Percentiles rank a stretch among this genome's conserved stretches.
Conservation (phyloP, 257 asterid species). For the Primulina eburnea region DNA sequence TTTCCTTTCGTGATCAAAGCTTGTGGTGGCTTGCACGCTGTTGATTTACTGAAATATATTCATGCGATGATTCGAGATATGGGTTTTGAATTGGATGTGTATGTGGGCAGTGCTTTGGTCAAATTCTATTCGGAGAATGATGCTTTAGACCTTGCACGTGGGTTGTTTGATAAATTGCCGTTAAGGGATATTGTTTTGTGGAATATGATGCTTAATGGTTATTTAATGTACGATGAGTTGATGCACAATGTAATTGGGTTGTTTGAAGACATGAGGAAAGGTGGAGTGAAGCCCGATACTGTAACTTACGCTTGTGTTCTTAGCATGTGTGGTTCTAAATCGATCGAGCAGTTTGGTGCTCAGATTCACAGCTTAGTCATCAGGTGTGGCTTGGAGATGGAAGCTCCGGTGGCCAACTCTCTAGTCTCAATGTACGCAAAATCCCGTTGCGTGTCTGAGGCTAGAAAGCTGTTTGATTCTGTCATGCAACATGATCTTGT, state of each 20-base stretch:
- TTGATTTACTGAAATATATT: constrained; percentile 45
- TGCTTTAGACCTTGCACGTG: constrained; percentile 52
- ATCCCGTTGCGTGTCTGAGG: constrained; percentile 53
- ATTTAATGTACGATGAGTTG: constrained; percentile 38
- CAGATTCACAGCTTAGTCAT: constrained; percentile 67
- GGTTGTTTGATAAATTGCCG: constrained; percentile 73
- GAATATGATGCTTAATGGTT: constrained; percentile 78
- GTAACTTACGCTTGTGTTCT: constrained; percentile 69
- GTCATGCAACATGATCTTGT: constrained; percentile 38
- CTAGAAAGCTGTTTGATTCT: constrained; percentile 55
- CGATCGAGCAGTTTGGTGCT: constrained; percentile 47
- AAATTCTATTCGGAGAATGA: constrained; percentile 67
- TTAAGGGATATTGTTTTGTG: constrained; percentile 69
- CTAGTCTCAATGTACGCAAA: constrained; percentile 71
- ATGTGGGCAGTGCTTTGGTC: constrained; percentile 77
- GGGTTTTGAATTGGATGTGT: constrained; percentile 71
- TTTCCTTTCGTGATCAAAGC: constrained; percentile 82
- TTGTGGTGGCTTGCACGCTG: constrained; percentile 57
- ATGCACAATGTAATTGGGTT: constrained; percentile 46
- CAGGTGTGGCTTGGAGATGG: constrained; percentile 57
- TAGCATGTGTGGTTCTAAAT: constrained; percentile 55
- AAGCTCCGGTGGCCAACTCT: constrained; percentile 62
- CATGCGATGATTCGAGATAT: constrained; percentile 45
- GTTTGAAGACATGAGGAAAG: constrained; percentile 58
- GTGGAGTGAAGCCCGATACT: constrained; percentile 50